These are phyloP conservation scores for Calonectria hawksworthii DNA, from an alignment of 2,329 filamentous ascomycete species.

Conservation along the genomic window DNA sequence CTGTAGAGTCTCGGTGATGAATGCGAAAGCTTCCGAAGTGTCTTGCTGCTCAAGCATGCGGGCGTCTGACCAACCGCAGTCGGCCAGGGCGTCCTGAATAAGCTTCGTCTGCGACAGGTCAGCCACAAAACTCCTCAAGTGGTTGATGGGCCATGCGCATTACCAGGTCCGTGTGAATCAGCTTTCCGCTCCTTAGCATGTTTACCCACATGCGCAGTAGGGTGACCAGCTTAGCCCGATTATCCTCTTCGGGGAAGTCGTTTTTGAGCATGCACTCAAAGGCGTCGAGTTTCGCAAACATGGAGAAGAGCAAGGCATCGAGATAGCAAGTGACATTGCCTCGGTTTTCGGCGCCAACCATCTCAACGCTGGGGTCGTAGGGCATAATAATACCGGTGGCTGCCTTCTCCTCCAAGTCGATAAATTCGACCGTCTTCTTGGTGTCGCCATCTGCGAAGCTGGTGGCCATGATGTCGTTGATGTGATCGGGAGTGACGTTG, in stretches of 20 bases:
- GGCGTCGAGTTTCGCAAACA: conserved; percentile 91
- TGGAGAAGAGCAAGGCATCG: conserved; percentile 91
- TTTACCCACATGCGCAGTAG: conserved; percentile 94
- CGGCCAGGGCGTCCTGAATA: conserved; percentile 84
- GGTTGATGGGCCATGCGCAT: conserved; percentile 40
- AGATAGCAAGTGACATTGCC: conserved; percentile 93
- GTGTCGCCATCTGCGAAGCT: conserved; percentile 77
- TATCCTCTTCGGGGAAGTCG: conserved; percentile 77
- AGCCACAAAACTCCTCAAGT: conserved; percentile 35
- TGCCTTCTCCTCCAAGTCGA: conserved; percentile 84
- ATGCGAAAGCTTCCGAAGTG: conserved; percentile 94
- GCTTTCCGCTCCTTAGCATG: conserved; percentile 84
- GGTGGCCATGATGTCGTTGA: conserved; percentile 69
- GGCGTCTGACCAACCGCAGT: conserved; percentile 92
- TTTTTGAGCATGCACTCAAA: conserved; percentile 94
- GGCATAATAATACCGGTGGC: conserved; percentile 82
- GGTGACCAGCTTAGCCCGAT: conserved; percentile 79
- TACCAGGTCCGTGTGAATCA: conserved; percentile 90
- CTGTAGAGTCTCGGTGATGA: conserved; percentile 91
- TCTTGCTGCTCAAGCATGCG: conserved; percentile 87
- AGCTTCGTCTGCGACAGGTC: conserved; percentile 75
- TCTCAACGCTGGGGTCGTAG: conserved; percentile 78
- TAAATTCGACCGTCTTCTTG: conserved; percentile 81
- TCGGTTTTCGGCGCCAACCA: conserved; percentile 90
- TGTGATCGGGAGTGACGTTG: conserved; percentile 68